Evolutionary conservation across 2,329 filamentous ascomycete species (phyloP), one percentile per base, ranked within the genome.

Genomic region (Fusarium chuoi): DNA sequence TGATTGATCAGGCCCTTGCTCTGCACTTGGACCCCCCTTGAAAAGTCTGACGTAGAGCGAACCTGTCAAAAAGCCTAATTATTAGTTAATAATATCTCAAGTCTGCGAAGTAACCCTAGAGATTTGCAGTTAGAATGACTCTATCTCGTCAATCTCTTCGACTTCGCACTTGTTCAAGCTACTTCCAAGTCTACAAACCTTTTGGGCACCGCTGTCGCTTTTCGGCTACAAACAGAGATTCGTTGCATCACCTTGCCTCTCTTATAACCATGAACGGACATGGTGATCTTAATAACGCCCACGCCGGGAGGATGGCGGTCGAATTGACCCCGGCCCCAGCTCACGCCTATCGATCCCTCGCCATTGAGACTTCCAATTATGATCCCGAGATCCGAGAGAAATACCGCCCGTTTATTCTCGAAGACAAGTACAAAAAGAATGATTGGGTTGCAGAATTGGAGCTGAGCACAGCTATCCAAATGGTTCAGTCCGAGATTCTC

Each of bases 351-450:
- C n/a, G 33, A 17, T 52, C 30, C 12, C 33, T 52, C 13, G 49
- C 49, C 33, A 52, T 52, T 26, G 13, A 36, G 4, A 30, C n/a
- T 0, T 26, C 30, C 12, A 18, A 24, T 6, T 4, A 26, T 6
- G 17, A 15, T 3, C 0, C 4, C 26, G 26, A 28, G 26, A 28
- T 36, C 3, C 49, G 13, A 26, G n/a, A 52, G 3, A 36, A 1
- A 26, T 36, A 52, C 3, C 49, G 49, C 0, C 7, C 30, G 3
- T 52, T 52, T 26, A 3, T 52, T 26, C 49, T 52, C 22, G 13
- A 52, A 4, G 5, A 12, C 0, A 17, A 36, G 3, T 2, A 5
- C 0, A 3, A 9, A 0, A 36, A 52, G 2, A 18, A 52, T 15
- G 33, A 36, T 15, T 52, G 49, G 49, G 18, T 36, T 8, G n/a